Evolutionary conservation across 192 early-diverging fungal species (phyloP).

Genomic region (Coemansia sp.): DNA sequence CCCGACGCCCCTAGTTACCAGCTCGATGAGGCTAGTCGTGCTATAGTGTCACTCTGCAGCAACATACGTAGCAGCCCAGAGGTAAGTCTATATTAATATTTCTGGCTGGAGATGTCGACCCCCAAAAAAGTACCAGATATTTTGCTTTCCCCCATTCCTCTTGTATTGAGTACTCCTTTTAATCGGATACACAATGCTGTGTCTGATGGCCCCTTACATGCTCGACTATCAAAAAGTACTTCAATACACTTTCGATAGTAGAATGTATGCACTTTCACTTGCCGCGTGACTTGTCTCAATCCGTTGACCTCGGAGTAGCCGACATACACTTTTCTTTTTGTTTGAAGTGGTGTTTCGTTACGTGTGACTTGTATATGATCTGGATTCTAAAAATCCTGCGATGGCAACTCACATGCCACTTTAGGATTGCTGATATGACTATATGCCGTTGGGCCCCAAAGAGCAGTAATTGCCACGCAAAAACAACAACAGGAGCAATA

Average conservation of each 20-base stretch:
- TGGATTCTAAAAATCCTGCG: background rate
- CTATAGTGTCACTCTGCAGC: constrained; percentile 39
- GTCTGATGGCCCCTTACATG: too few species aligned
- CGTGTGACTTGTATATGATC: constrained; percentile 5
- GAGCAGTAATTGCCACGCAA: too few species aligned
- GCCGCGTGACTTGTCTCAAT: constrained; percentile 4
- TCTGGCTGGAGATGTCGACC: too few species aligned
- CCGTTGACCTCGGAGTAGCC: constrained; percentile 2
- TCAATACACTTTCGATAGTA: too few species aligned
- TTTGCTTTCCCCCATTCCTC: background rate
- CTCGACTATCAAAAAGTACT: too few species aligned
- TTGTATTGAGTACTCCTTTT: background rate
- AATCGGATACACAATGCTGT: too few species aligned
- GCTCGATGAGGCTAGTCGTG: constrained; percentile 39
- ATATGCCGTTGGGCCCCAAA: too few species aligned
- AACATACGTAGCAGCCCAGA: constrained; percentile 24
- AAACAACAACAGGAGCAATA: too few species aligned
- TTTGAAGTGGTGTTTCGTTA: background rate
- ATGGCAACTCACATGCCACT: too few species aligned
- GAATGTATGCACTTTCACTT: too few species aligned
- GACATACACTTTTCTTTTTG: background rate
- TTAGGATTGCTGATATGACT: too few species aligned
- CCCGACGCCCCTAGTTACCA: constrained; percentile 29
- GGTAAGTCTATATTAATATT: constrained; percentile 12
- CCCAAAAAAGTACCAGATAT: background rate